Conservation (phyloP, 2,329 filamentous ascomycete species). For the Didymella keratinophila region DNA sequence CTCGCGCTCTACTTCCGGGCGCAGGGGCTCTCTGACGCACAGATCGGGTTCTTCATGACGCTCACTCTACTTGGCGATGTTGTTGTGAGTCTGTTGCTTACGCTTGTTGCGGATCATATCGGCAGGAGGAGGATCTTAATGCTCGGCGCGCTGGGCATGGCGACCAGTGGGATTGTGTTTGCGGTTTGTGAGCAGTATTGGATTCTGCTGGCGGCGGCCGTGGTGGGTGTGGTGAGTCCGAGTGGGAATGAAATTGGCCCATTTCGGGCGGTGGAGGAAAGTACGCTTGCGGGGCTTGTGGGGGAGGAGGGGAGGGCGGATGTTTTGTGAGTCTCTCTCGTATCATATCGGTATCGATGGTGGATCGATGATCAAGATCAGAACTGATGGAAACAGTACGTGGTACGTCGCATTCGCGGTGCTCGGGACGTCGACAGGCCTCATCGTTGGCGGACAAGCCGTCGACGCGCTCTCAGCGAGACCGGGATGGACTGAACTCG, state of each 20-base stretch:
- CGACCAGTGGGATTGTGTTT: constrained; percentile 47
- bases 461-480: constrained; percentile 44
- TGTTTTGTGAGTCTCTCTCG: constrained; percentile 31
- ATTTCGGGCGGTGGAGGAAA: constrained; percentile 52
- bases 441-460: constrained; percentile 48
- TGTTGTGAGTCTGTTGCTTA: constrained; percentile 47
- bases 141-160: constrained; percentile 47
- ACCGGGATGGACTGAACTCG: constrained; percentile 48
- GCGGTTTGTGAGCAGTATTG: constrained; percentile 43
- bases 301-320: constrained; percentile 41
- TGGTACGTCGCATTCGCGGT: constrained; percentile 53
- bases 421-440: constrained; percentile 46
- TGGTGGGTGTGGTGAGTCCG: constrained; percentile 51
- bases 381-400: constrained; percentile 27
- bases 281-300: constrained; percentile 48
- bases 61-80: constrained; percentile 52
- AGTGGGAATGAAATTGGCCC: constrained; percentile 53
- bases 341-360: no score
- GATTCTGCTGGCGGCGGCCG: constrained; percentile 44
- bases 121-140: constrained; percentile 47
- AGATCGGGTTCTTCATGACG: constrained; percentile 53
- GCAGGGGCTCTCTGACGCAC: constrained; percentile 46
- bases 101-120: constrained; percentile 47
- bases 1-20: constrained; percentile 49
- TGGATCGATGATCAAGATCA: no score